Conservation (phyloP, 2,329 filamentous ascomycete species). For the Pestalotiopsis fici region DNA sequence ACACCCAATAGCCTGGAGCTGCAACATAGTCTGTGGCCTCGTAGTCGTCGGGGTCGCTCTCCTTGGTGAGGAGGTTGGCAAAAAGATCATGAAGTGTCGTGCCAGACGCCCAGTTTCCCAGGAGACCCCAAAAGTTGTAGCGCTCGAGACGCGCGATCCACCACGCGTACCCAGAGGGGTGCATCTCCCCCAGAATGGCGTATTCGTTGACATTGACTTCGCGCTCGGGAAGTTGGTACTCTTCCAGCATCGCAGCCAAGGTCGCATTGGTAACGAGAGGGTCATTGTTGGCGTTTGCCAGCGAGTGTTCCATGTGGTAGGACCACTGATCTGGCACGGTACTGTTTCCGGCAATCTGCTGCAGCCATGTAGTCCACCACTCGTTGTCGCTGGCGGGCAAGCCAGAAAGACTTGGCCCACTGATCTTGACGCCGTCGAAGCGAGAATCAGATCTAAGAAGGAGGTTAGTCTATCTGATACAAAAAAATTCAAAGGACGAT, state of each 20-base stretch:
- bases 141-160: conserved; percentile 12
- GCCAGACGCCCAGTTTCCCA: conserved; percentile 10
- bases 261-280: conserved; percentile 12
- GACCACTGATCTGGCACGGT: conserved; percentile 13
- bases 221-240: not conserved
- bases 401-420: conserved; percentile 5
- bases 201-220: conserved; percentile 12
- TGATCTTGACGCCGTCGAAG: conserved; percentile 5
- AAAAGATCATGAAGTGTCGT: conserved; percentile 9
- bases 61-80: conserved; percentile 12
- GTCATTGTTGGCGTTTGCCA: conserved; percentile 4
- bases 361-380: conserved; percentile 12
- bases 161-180: conserved; percentile 10
- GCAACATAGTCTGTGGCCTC: conserved; percentile 15
- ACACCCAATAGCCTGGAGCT: conserved; percentile 41
- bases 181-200: conserved; percentile 8
- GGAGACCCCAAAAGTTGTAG: conserved; percentile 6
- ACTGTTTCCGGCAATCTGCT: conserved; percentile 7
- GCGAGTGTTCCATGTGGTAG: conserved; percentile 10
- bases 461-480: not conserved
- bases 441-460: conserved; percentile 6
- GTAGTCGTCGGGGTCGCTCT: conserved; percentile 14
- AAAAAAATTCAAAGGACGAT: not conserved
- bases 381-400: conserved; percentile 4
- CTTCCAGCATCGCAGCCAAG: conserved; percentile 1